These are phyloP conservation scores for Nannizziopsis arthrosporioides DNA, from an alignment of 2,329 filamentous ascomycete genomes.

Conservation along the genomic window DNA sequence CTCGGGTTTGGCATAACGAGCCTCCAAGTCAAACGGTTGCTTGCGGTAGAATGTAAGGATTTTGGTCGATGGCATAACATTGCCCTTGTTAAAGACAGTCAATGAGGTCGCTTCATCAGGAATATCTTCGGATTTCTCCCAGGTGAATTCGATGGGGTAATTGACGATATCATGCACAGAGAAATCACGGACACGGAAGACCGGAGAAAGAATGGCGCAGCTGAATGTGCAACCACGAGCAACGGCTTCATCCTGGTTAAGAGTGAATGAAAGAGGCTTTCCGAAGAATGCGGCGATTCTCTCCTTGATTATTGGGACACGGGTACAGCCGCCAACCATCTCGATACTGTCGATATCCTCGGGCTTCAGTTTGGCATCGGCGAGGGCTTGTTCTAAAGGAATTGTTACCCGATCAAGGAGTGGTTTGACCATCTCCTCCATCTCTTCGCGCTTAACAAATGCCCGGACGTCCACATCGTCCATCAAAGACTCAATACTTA, in stretches of 20 bases:
- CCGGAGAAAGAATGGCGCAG: slow-evolving; percentile 92
- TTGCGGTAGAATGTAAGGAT: slow-evolving; percentile 99
- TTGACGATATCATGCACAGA: slow-evolving; percentile 92
- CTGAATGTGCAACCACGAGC: slow-evolving; percentile 93
- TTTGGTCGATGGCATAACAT: slow-evolving; percentile 95
- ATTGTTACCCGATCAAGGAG: slow-evolving; percentile 59
- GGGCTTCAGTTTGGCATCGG: slow-evolving; percentile 79
- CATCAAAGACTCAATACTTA: slow-evolving; percentile 98
- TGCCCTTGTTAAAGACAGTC: slow-evolving; percentile 94
- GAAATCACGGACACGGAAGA: slow-evolving; percentile 98
- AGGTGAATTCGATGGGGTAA: slow-evolving; percentile 97
- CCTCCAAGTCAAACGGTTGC: slow-evolving; percentile 92
- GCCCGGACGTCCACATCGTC: slow-evolving; percentile 86
- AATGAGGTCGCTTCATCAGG: slow-evolving; percentile 96
- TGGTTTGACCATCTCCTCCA: slow-evolving; percentile 81
- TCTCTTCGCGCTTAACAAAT: slow-evolving; percentile 85
- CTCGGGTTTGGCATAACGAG: slow-evolving; percentile 80
- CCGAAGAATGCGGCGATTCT: slow-evolving; percentile 81
- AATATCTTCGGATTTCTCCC: slow-evolving; percentile 97
- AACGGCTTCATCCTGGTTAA: slow-evolving; percentile 96
- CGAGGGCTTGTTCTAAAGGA: slow-evolving; percentile 80
- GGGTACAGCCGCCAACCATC: slow-evolving; percentile 86
- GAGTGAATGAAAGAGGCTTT: slow-evolving; percentile 85
- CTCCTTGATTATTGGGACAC: slow-evolving; percentile 86
- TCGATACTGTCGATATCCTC: slow-evolving; percentile 92